Evolutionary conservation across 257 asterid species (phyloP).

Genomic region (Plectranthus barbatus): DNA sequence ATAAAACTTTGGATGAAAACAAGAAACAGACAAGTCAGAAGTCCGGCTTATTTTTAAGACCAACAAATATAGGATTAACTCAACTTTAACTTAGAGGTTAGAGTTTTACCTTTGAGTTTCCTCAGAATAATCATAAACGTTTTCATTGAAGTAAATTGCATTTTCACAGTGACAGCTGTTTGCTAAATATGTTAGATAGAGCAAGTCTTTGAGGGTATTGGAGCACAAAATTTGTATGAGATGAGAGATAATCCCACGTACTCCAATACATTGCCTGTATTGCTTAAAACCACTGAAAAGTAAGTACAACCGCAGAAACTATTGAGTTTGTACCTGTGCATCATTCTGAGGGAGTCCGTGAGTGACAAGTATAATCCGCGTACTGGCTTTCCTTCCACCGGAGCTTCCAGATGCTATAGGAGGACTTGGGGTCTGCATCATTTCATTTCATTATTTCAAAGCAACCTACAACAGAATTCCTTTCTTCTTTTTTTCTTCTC

Average conservation of each 20-base stretch:
- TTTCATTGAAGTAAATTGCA: no score
- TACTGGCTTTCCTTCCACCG: constrained; percentile 67
- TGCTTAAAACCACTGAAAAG: neutral
- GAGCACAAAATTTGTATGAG: no score
- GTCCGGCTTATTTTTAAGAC: neutral
- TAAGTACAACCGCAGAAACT: neutral
- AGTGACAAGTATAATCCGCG: constrained; percentile 52
- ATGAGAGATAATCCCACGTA: no score
- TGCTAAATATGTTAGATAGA: no score
- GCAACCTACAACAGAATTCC: constrained; percentile 31
- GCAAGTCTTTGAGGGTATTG: neutral
- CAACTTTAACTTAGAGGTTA: neutral
- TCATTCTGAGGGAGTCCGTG: constrained; percentile 55
- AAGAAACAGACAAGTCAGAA: neutral
- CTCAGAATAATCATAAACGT: neutral
- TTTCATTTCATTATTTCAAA: constrained; percentile 48
- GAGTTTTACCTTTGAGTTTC: neutral
- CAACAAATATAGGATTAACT: neutral
- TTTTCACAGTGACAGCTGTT: no score
- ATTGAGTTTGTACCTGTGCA: constrained; percentile 33
- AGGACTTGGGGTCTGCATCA: constrained; percentile 89
- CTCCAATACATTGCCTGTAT: no score
- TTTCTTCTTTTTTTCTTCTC: constrained; percentile 11
- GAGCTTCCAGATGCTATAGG: constrained; percentile 58
- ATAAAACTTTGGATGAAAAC: neutral